These are phyloP conservation scores for Marchantia paleacea DNA, from an alignment of 225 moss, liverwort and hornwort species.

Conservation along the genomic window DNA sequence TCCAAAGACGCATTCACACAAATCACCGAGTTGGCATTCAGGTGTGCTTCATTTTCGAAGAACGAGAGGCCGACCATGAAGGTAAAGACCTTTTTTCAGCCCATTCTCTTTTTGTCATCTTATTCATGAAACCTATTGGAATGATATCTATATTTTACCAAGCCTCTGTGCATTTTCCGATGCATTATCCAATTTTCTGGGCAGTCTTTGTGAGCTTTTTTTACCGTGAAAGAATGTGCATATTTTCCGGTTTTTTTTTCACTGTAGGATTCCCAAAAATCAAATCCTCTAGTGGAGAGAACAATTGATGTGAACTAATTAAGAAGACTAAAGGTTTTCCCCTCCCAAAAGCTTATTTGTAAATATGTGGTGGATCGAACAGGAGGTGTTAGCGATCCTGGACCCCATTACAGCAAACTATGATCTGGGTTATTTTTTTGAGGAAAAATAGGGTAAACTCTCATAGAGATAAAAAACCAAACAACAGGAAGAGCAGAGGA, in stretches of 20 bases:
- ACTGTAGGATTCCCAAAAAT: no score
- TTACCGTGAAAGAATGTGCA: no score
- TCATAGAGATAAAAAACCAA: not conserved
- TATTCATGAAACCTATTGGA: not conserved
- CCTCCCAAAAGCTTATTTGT: not conserved
- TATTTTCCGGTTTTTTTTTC: no score
- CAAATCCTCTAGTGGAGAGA: no score
- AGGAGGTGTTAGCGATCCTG: slow-evolving; percentile 8
- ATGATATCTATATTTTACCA: not conserved
- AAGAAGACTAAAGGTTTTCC: not conserved
- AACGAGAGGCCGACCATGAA: slow-evolving; percentile 43
- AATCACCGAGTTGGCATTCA: slow-evolving; percentile 33
- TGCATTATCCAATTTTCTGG: not conserved
- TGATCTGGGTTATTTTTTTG: slow-evolving; percentile 10
- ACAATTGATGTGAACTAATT: no score
- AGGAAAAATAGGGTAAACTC: not conserved
- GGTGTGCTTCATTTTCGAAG: slow-evolving; percentile 35
- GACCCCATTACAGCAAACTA: not conserved
- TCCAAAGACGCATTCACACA: slow-evolving; percentile 23
- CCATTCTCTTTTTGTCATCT: not conserved
- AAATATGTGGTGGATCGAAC: slow-evolving; percentile 2
- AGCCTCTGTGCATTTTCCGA: not conserved
- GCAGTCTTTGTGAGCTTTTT: no score
- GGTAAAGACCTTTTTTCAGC: slow-evolving; percentile 6
- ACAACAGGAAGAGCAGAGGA: not conserved